These are phyloP conservation scores for Poteriospumella lacustris DNA, from an alignment of 108 stramenopile species.

Conservation along the genomic window DNA sequence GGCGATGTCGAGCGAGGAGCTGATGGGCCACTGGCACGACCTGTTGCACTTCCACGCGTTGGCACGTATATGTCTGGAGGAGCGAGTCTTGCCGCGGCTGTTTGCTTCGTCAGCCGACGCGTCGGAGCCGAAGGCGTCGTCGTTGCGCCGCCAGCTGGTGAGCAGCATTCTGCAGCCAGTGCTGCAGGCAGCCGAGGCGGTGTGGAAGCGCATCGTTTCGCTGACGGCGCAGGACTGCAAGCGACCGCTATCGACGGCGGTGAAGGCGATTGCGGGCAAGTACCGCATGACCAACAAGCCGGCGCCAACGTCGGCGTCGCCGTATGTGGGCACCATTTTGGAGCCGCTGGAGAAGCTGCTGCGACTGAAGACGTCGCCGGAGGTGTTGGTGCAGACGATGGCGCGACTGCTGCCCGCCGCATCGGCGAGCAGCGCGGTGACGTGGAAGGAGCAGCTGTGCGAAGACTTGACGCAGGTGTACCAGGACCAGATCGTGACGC, in stretches of 20 bases:
- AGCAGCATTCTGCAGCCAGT: too few species aligned
- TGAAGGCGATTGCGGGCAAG: conserved; percentile 28
- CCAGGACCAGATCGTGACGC: background rate
- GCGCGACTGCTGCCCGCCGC: background rate
- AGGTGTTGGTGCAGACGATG: background rate
- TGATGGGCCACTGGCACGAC: background rate
- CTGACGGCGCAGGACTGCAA: conserved; percentile 14
- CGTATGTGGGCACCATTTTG: conserved; percentile 14
- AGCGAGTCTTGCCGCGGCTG: too few species aligned
- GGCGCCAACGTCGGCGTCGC: background rate
- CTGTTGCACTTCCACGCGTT: background rate
- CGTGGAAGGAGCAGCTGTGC: background rate
- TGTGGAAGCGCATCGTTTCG: background rate
- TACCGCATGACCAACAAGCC: conserved; percentile 29
- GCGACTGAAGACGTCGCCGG: background rate
- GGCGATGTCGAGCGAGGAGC: background rate
- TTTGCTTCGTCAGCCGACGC: too few species aligned
- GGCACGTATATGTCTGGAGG: background rate
- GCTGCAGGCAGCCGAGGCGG: too few species aligned
- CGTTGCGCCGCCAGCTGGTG: too few species aligned
- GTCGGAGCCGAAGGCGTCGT: too few species aligned
- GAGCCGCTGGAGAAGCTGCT: background rate
- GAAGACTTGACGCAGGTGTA: background rate
- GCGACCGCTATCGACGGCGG: background rate
- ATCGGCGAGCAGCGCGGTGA: too few species aligned